Evolutionary conservation across 768 basidiomycete genomes (phyloP).

Genomic region (Plicaturopsis crispa): DNA sequence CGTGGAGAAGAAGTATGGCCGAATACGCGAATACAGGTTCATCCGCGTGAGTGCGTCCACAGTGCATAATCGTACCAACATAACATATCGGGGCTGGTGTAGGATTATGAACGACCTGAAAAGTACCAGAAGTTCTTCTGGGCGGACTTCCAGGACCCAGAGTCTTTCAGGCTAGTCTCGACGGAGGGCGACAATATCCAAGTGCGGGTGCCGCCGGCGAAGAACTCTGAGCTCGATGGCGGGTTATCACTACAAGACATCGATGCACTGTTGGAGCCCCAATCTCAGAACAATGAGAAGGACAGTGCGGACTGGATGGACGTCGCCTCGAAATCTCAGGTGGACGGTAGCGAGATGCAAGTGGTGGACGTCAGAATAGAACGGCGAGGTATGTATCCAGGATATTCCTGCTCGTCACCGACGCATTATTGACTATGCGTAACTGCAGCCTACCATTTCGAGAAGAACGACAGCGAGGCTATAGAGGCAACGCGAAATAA

Average conservation of each 20-base stretch:
- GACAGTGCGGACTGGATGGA: background rate
- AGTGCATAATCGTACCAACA: constrained; percentile 2
- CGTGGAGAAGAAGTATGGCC: constrained; percentile 48
- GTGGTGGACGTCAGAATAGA: constrained; percentile 17
- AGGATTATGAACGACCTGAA: constrained; percentile 42
- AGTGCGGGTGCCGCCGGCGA: constrained; percentile 19
- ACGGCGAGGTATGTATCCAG: constrained; percentile 4
- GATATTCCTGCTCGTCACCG: background rate
- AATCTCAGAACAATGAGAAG: constrained; percentile 3
- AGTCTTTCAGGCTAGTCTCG: constrained; percentile 29
- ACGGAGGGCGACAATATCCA: constrained; percentile 19
- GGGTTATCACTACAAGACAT: constrained; percentile 26
- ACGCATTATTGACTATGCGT: background rate
- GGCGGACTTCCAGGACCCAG: constrained; percentile 37
- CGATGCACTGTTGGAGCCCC: constrained; percentile 16
- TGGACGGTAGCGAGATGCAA: background rate
- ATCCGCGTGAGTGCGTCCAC: constrained; percentile 27
- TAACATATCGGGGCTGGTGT: background rate
- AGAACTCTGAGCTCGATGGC: constrained; percentile 16
- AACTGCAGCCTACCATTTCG: background rate
- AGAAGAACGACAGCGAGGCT: background rate
- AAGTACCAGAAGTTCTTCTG: constrained; percentile 35
- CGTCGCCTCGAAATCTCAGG: constrained; percentile 3
- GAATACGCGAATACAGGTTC: constrained; percentile 34
- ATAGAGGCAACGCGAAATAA: background rate